Evolutionary conservation across 805 yeast genomes (phyloP).

Genomic region (Debaryomyces castellii): DNA sequence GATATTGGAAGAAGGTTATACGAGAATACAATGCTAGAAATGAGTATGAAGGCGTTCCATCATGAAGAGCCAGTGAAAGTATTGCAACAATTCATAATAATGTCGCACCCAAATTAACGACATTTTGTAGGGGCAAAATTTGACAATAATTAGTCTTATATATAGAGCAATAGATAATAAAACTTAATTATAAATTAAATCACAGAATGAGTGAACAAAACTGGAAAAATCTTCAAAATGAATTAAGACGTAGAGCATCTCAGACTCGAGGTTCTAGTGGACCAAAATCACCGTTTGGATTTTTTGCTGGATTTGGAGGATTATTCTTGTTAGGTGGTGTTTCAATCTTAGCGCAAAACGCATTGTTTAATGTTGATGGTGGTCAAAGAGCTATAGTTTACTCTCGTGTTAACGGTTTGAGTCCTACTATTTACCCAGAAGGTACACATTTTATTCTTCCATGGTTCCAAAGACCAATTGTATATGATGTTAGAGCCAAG

Average conservation of each 20-base stretch:
- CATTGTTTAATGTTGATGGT: conserved; percentile 79
- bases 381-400: conserved; percentile 97
- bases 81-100: background rate
- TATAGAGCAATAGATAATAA: background rate
- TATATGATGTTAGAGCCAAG: conserved; percentile 94
- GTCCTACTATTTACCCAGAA: conserved; percentile 78
- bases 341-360: conserved; percentile 41
- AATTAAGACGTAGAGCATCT: conserved; percentile 40
- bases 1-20: conserved; percentile 59
- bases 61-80: no score
- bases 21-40: conserved; percentile 54
- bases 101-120: conserved; percentile 2
- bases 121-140: conserved; percentile 2
- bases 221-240: conserved; percentile 42
- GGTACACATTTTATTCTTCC: conserved; percentile 96
- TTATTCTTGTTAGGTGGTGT: conserved; percentile 39
- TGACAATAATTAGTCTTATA: background rate
- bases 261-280: conserved; percentile 25
- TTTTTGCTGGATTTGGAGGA: conserved; percentile 45
- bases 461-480: conserved; percentile 89
- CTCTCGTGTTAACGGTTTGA: conserved; percentile 83
- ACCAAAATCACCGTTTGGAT: conserved; percentile 36
- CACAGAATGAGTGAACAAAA: conserved; percentile 38
- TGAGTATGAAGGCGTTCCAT: conserved; percentile 87
- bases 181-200: background rate